These are phyloP conservation scores for Porogramme epimiltina DNA, from an alignment of 1,284 basidiomycete species.

Conservation along the genomic window DNA sequence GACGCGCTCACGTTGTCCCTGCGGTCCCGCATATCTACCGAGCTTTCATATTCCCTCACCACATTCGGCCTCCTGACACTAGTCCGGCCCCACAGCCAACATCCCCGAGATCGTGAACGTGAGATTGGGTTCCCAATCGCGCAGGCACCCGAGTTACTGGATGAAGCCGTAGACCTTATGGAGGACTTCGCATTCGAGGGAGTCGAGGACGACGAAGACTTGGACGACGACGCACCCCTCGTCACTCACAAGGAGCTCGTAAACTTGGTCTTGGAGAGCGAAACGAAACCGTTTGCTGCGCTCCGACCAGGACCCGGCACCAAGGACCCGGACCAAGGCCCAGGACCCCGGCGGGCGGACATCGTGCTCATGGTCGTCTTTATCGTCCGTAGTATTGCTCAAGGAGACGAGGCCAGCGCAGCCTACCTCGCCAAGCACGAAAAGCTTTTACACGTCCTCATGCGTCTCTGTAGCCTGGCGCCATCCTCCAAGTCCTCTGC, in stretches of 20 bases:
- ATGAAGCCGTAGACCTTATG: constrained; percentile 86
- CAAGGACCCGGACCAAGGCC: constrained; percentile 49
- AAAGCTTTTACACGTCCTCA: constrained; percentile 65
- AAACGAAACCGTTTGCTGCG: constrained; percentile 57
- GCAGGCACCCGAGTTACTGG: constrained; percentile 81
- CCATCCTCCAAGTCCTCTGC: constrained; percentile 40
- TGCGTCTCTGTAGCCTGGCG: constrained; percentile 62
- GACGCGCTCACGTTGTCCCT: constrained; percentile 89
- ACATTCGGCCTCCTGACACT: constrained; percentile 86
- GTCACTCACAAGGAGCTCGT: constrained; percentile 69
- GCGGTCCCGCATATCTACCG: constrained; percentile 80
- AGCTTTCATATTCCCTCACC: constrained; percentile 89
- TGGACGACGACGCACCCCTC: constrained; percentile 39
- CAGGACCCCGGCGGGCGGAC: constrained; percentile 66
- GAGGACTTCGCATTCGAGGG: constrained; percentile 81
- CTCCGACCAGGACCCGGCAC: constrained; percentile 49
- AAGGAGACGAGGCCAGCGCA: constrained; percentile 68
- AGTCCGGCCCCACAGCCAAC: constrained; percentile 51
- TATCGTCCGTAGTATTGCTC: constrained; percentile 86
- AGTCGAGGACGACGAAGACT: constrained; percentile 39
- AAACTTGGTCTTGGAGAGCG: constrained; percentile 56
- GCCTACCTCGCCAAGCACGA: constrained; percentile 68
- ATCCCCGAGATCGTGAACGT: constrained; percentile 9
- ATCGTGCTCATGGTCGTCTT: constrained; percentile 75
- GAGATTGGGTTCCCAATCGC: constrained; percentile 73